Evolutionary conservation across 768 basidiomycete genomes (phyloP).

Genomic region (Lentinus tigrinus): DNA sequence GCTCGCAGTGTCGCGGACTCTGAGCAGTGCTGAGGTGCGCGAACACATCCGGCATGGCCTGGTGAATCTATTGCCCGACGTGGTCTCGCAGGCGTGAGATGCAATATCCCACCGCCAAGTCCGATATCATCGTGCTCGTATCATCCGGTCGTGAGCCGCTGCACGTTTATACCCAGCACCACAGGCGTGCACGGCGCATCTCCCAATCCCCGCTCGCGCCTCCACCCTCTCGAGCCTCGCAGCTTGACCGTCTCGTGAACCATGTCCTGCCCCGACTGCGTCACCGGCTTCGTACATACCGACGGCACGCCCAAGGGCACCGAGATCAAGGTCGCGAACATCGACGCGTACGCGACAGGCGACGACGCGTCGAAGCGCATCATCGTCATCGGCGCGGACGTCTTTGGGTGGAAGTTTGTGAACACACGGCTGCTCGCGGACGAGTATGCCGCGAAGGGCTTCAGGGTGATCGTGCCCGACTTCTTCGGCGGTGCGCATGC

Average conservation of each 20-base stretch:
- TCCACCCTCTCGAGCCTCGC: not conserved
- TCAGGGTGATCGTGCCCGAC: constrained; percentile 22
- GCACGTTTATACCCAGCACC: too few species aligned
- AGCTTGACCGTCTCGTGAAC: too few species aligned
- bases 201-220: not conserved
- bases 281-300: constrained; percentile 14
- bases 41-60: too few species aligned
- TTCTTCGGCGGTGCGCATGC: constrained; percentile 16
- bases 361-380: constrained; percentile 11
- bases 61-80: too few species aligned
- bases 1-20: too few species aligned
- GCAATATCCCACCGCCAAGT: too few species aligned
- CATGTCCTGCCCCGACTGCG: constrained; percentile 21
- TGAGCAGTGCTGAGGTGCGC: too few species aligned
- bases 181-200: too few species aligned
- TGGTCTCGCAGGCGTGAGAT: too few species aligned
- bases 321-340: constrained; percentile 18
- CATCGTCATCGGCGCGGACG: constrained; percentile 19
- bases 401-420: constrained; percentile 20
- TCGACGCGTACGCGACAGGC: constrained; percentile 19
- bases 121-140: too few species aligned
- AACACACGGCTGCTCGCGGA: constrained; percentile 24
- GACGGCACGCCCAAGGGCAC: constrained; percentile 17
- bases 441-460: constrained; percentile 20
- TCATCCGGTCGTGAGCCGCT: too few species aligned